Conservation (phyloP, 2,329 filamentous ascomycete species). For the Pyrenophora seminiperda region DNA sequence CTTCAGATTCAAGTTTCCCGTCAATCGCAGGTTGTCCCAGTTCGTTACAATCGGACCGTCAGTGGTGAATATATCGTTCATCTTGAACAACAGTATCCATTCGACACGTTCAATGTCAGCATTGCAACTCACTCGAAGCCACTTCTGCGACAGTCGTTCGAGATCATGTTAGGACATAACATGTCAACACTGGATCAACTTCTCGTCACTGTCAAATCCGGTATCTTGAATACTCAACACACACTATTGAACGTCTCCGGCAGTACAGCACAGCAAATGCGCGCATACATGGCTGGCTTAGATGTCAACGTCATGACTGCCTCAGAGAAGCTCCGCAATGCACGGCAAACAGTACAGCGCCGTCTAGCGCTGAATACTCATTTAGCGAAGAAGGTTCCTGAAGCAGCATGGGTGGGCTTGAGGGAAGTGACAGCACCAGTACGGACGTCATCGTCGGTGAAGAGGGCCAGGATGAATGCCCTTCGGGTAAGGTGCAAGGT, state of each 20-base stretch:
- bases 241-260: conserved; percentile 30
- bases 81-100: conserved; percentile 56
- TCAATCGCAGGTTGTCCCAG: conserved; percentile 50
- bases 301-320: conserved; percentile 7
- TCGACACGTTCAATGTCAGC: conserved; percentile 56
- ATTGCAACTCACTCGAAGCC: conserved; percentile 49
- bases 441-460: conserved; percentile 33
- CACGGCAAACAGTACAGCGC: conserved; percentile 19
- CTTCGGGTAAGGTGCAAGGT: conserved; percentile 35
- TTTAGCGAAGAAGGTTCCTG: conserved; percentile 25
- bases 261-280: conserved; percentile 19
- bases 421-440: conserved; percentile 34
- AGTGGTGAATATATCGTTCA: conserved; percentile 60
- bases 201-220: conserved; percentile 24
- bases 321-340: conserved; percentile 6
- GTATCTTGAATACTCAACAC: conserved; percentile 27
- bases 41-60: conserved; percentile 56
- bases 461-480: conserved; percentile 39
- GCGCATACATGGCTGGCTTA: conserved; percentile 9
- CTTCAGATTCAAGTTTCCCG: conserved; percentile 58
- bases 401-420: conserved; percentile 29
- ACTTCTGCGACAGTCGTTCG: conserved; percentile 41
- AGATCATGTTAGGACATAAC: conserved; percentile 41
- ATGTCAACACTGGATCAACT: conserved; percentile 36
- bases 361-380: conserved; percentile 8